phyloP scores from a whole-genome alignment of 164 flowering plant species.

The Kingdonia uniflora region DNA sequence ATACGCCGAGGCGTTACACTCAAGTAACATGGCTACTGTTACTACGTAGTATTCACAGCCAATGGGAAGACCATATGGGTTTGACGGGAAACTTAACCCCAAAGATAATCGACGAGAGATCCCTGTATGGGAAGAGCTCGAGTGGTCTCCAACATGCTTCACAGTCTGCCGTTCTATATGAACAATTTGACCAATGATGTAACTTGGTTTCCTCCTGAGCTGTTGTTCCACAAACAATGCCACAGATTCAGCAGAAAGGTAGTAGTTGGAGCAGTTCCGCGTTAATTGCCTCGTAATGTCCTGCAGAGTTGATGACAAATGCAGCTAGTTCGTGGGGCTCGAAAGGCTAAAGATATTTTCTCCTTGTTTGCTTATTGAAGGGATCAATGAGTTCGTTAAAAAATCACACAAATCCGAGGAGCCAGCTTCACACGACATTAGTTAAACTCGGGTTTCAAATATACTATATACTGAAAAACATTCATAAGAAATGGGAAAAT shows the following conservation, averaged over 20 bases:
- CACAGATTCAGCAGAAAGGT: conserved; percentile 80
- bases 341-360: conserved; percentile 74
- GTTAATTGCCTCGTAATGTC: conserved; percentile 83
- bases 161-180: conserved; percentile 76
- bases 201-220: conserved; percentile 53
- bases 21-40: conserved; percentile 93
- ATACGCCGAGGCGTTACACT: too few species aligned
- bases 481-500: too few species aligned
- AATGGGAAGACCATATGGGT: conserved; percentile 64
- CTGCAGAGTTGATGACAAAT: conserved; percentile 62
- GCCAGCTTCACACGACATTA: too few species aligned
- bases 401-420: too few species aligned
- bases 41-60: conserved; percentile 91
- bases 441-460: too few species aligned
- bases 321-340: conserved; percentile 94
- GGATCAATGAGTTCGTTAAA: not conserved
- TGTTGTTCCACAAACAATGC: conserved; percentile 68
- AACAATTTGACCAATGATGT: conserved; percentile 90
- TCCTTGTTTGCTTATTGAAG: conserved; percentile 78
- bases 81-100: conserved; percentile 27
- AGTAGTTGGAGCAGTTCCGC: conserved; percentile 73
- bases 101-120: conserved; percentile 23
- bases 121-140: conserved; percentile 29
- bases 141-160: conserved; percentile 29
- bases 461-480: too few species aligned